Percentiles rank a stretch among this genome's conserved stretches.
These are phyloP conservation scores for Gonapodya prolifera DNA, from an alignment of 192 early-diverging fungal genomes.

Conservation along the genomic window DNA sequence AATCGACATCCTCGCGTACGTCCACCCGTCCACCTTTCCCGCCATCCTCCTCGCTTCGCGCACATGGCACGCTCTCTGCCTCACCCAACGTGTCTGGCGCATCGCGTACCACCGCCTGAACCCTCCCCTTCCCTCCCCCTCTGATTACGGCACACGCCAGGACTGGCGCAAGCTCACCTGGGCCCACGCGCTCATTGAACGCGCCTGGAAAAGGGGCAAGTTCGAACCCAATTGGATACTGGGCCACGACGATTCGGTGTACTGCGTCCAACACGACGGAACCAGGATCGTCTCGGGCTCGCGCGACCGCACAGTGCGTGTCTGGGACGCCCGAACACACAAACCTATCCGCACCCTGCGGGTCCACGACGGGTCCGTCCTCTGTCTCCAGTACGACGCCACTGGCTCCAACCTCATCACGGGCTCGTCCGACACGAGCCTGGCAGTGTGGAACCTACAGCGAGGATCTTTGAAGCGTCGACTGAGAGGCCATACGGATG, in stretches of 20 bases:
- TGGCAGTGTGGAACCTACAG: constrained; percentile 56
- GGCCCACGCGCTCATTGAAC: no score
- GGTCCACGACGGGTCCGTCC: constrained; percentile 64
- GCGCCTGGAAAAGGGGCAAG: neutral
- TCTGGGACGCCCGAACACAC: constrained; percentile 59
- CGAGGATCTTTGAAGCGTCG: constrained; percentile 30
- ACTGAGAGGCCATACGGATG: constrained; percentile 63
- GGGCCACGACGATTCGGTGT: constrained; percentile 77
- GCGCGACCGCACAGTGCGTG: constrained; percentile 46
- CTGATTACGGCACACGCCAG: no score
- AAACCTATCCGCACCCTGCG: constrained; percentile 4
- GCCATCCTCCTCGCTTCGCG: no score
- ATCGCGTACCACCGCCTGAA: no score
- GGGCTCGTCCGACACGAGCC: constrained; percentile 57
- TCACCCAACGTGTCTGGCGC: no score
- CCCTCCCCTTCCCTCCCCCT: no score
- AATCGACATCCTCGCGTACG: no score
- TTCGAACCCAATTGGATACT: constrained; percentile 22
- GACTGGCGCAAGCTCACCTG: no score
- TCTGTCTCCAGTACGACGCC: constrained; percentile 70
- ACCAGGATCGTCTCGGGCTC: constrained; percentile 57
- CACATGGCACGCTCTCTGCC: no score
- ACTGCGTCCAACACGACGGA: constrained; percentile 64
- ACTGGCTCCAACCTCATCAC: constrained; percentile 19
- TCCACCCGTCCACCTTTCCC: no score